Evolutionary conservation across 179 eudicot genomes (phyloP), one percentile per base, ranked within the genome.

Genomic region (Gypsophila paniculata): DNA sequence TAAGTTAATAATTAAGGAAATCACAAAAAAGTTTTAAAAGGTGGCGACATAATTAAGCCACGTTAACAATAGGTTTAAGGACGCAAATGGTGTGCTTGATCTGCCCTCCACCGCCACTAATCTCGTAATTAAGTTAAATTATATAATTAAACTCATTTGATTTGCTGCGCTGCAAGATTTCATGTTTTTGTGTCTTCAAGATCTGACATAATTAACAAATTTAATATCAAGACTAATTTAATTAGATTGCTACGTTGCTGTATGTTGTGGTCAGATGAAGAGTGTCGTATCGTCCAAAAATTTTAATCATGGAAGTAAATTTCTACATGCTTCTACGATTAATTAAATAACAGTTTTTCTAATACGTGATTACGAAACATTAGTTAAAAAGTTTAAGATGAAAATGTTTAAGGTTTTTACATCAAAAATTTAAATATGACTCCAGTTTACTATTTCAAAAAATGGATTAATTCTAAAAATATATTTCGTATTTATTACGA

Each of bases 21-120:
- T 34, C 10, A 51, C 8, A 0, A 49, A 39, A 15, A 51, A 49
- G 9, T 8, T 36, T 1, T n/a, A 12, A 39, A 74, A 74, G 42
- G 66, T 65, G 26, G 76, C 65, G 64, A 74, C 65, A 14, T 66
- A 55, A 74, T 42, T 74, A 74, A 66, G 71, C 71, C 76, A 74
- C 76, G 76, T 57, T 65, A 74, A 57, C 44, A 29, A 7, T 46
- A 17, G 15, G 0, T 6, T 65, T 36, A 53, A 64, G 26, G 63
- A 61, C 19, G 70, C 26, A 63, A 53, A 52, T 65, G 38, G 15
- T 65, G 71, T 19, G 22, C 22, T 13, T 53, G 34, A 65, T 65
- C 34, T 29, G 53, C 25, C 25, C 11, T 53, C 26, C 71, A 72
- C 75, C 69, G 69, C 69, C 75, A 62, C 66, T 49, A 72, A 29